A percentile compares a stretch with the other conserved stretches of the same genome.
Evolutionary conservation across 345 rosid genomes (phyloP).

Genomic region (Gossypium turneri): DNA sequence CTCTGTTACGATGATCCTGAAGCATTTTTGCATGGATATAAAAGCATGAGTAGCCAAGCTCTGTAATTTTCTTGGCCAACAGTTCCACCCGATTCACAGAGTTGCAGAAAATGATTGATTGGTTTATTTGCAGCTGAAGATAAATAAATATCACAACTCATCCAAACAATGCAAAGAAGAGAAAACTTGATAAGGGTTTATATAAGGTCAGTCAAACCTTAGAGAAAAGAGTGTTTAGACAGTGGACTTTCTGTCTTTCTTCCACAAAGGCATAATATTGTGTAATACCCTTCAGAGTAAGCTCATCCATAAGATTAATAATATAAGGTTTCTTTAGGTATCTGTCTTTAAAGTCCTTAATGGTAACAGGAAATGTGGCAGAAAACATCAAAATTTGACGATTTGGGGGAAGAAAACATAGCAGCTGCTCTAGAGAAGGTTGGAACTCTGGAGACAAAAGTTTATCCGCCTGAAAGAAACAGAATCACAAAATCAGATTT

Average conservation of each 20-base stretch:
- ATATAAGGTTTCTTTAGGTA: constrained; percentile 75
- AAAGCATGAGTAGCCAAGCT: constrained; percentile 98
- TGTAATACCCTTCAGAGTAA: constrained; percentile 92
- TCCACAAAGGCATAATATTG: constrained; percentile 98
- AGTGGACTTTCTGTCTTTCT: constrained; percentile 99
- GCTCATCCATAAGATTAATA: constrained; percentile 99
- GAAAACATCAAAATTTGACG: constrained; percentile 97
- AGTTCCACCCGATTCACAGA: constrained; percentile 97
- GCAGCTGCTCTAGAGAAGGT: constrained; percentile 90
- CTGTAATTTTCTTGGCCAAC: constrained; percentile 98
- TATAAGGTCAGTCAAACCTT: constrained; percentile 54
- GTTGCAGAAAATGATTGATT: constrained; percentile 96
- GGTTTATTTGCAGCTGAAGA: constrained; percentile 96
- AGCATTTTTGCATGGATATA: constrained; percentile 99
- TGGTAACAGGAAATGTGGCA: constrained; percentile 97
- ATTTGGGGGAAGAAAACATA: constrained; percentile 68
- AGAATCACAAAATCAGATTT: constrained; percentile 33
- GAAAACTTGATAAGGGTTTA: background rate
- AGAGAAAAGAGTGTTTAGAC: constrained; percentile 96
- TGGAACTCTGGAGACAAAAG: constrained; percentile 97
- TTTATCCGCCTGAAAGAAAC: constrained; percentile 84
- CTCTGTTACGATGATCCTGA: constrained; percentile 99
- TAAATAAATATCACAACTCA: constrained; percentile 14
- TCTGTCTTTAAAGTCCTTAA: constrained; percentile 94
- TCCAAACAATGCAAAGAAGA: background rate